Percentiles rank a stretch among this genome's conserved stretches.
Conservation (phyloP, 1,284 basidiomycete species). For the Thecaphora frezii region DNA sequence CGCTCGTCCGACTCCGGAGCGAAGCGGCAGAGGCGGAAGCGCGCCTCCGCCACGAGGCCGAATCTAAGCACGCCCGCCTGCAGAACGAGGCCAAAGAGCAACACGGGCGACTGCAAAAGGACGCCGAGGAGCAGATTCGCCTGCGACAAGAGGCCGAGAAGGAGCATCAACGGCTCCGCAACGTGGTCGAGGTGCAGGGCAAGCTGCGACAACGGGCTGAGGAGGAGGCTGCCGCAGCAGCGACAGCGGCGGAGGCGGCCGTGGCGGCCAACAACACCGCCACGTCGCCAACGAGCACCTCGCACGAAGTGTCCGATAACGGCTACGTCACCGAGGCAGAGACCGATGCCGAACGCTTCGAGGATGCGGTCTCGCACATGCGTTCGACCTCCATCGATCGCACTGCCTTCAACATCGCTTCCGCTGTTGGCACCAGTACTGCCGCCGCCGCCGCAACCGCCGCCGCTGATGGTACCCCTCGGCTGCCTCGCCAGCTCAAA, state of each 20-base stretch:
- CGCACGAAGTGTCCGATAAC: no score
- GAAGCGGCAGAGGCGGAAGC: constrained; percentile 1
- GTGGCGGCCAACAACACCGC: constrained; percentile 15
- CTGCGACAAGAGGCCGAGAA: not conserved
- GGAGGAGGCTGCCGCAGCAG: constrained; percentile 30
- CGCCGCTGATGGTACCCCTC: no score
- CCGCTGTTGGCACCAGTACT: no score
- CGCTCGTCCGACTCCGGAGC: constrained; percentile 5
- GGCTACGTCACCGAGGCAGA: not conserved
- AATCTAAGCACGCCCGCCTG: not conserved
- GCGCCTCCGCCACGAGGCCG: constrained; percentile 6
- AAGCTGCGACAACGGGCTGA: constrained; percentile 37
- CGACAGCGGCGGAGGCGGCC: constrained; percentile 18
- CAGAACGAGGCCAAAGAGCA: constrained; percentile 13
- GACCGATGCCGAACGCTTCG: constrained; percentile 29
- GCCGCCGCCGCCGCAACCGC: no score
- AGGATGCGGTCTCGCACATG: constrained; percentile 17
- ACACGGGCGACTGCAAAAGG: constrained; percentile 22
- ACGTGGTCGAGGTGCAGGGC: constrained; percentile 7
- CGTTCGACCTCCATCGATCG: no score
- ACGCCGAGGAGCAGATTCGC: constrained; percentile 34
- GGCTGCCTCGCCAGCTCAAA: constrained; percentile 22
- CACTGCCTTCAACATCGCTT: no score
- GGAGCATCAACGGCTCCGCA: no score
- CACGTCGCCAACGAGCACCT: no score